These are phyloP conservation scores for Cephalotrichum gorgonifer DNA, from an alignment of 2,329 filamentous ascomycete species.

Conservation along the genomic window DNA sequence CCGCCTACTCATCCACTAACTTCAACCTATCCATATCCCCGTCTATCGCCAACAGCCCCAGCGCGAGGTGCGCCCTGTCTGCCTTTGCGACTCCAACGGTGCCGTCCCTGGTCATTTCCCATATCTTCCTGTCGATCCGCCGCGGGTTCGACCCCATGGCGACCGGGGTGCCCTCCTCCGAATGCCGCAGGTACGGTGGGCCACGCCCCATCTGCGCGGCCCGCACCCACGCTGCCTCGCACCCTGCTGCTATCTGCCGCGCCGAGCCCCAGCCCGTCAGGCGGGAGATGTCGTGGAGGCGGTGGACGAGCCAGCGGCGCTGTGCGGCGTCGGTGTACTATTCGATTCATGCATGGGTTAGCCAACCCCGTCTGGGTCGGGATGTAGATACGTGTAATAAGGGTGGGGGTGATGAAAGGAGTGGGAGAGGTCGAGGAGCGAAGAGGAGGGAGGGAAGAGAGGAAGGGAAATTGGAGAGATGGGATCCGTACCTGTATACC, in stretches of 20 bases:
- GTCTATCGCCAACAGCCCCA: conserved; percentile 71
- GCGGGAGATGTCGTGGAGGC: conserved; percentile 64
- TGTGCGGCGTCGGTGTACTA: conserved; percentile 65
- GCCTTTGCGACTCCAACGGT: conserved; percentile 49
- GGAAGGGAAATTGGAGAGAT: not conserved
- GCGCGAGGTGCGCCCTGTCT: conserved; percentile 61
- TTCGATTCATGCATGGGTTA: conserved; percentile 7
- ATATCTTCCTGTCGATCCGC: conserved; percentile 40
- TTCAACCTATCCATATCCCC: conserved; percentile 59
- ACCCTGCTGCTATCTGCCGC: conserved; percentile 69
- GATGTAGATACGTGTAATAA: not conserved
- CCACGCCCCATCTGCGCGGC: conserved; percentile 64
- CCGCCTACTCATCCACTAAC: conserved; percentile 31
- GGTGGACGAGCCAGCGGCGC: conserved; percentile 65
- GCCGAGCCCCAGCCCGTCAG: conserved; percentile 85
- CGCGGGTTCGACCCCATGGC: conserved; percentile 39
- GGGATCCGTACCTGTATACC: conserved; percentile 63
- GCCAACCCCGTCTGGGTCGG: not conserved
- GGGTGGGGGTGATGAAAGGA: not conserved
- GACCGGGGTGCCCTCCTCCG: conserved; percentile 23
- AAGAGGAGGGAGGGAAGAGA: not conserved
- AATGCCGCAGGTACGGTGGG: conserved; percentile 55
- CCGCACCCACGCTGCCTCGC: conserved; percentile 75
- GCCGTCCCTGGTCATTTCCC: conserved; percentile 30
- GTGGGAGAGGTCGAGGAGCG: too few species aligned